Percentiles rank a stretch among this genome's conserved stretches.
Evolutionary conservation across 129 eudicot genomes (phyloP).

Genomic region (Tanacetum coccineum): DNA sequence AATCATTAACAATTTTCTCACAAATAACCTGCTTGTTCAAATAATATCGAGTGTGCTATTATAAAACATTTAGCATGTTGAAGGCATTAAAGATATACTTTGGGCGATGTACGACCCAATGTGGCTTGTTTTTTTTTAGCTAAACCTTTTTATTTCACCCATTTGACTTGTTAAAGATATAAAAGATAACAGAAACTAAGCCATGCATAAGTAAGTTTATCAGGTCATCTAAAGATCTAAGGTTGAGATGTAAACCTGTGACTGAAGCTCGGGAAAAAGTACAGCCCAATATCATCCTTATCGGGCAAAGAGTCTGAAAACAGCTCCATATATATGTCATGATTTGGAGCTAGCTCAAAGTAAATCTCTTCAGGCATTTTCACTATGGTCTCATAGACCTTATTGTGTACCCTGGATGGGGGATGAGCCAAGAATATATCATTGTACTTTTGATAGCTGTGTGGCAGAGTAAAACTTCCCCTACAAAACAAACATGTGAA

Average conservation of each 20-base stretch:
- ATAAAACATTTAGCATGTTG: no score
- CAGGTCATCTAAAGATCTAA: background rate
- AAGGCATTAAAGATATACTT: no score
- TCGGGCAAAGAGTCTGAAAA: conserved; percentile 47
- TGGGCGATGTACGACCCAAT: no score
- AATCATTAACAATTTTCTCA: no score
- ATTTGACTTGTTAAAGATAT: background rate
- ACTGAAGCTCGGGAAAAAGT: conserved; percentile 44
- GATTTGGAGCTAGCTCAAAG: conserved; percentile 41
- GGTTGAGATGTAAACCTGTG: conserved; percentile 36
- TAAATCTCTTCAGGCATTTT: conserved; percentile 51
- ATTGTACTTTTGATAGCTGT: conserved; percentile 17
- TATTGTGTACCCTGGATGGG: conserved; percentile 40
- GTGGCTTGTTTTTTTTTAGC: background rate
- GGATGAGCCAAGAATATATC: conserved; percentile 51
- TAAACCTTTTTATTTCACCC: background rate
- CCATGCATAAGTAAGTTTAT: background rate
- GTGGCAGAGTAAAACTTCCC: conserved; percentile 48
- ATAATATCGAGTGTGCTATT: no score
- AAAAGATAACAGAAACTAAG: no score
- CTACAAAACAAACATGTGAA: conserved; percentile 31
- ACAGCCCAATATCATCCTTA: conserved; percentile 56
- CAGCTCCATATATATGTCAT: conserved; percentile 29
- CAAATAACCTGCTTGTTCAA: no score
- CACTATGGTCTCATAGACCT: conserved; percentile 41